Evolutionary conservation across 345 rosid genomes (phyloP).

Genomic region (Geranium brycei): DNA sequence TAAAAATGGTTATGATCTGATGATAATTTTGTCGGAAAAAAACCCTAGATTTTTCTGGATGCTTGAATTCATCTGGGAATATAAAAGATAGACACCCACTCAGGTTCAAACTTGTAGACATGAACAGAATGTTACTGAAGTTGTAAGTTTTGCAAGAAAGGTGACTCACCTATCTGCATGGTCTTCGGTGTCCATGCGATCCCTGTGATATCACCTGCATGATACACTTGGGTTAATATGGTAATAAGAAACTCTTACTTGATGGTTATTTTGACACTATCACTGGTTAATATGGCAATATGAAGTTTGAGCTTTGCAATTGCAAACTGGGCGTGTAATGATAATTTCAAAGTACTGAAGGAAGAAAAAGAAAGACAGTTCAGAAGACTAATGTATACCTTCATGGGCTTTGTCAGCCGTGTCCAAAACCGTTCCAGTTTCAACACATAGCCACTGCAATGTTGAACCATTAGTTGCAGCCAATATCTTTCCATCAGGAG

Average conservation of each 20-base stretch:
- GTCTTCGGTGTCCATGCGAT: slow-evolving; percentile 65
- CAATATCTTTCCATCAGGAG: slow-evolving; percentile 85
- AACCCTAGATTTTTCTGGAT: too few species aligned
- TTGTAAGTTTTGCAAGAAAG: background rate
- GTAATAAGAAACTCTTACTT: background rate
- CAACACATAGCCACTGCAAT: slow-evolving; percentile 77
- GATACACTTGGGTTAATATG: slow-evolving; percentile 2
- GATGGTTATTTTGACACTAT: background rate
- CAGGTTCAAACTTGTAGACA: too few species aligned
- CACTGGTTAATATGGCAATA: background rate
- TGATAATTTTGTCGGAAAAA: too few species aligned
- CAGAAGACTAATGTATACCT: slow-evolving; percentile 27
- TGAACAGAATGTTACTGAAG: background rate
- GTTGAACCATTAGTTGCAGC: slow-evolving; percentile 65
- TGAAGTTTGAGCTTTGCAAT: too few species aligned
- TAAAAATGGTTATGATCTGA: too few species aligned
- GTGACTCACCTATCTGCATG: slow-evolving; percentile 45
- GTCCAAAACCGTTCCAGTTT: slow-evolving; percentile 75
- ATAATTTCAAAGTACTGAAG: background rate
- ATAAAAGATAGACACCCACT: too few species aligned
- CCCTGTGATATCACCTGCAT: slow-evolving; percentile 78
- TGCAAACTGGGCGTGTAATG: background rate
- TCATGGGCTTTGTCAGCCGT: slow-evolving; percentile 85
- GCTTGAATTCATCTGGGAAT: too few species aligned
- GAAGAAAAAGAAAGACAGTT: background rate